Evolutionary conservation across 2,329 filamentous ascomycete species (phyloP), one percentile per base, ranked within the genome.

Genomic region (Xenosphaeropsis pyriputrescens): DNA sequence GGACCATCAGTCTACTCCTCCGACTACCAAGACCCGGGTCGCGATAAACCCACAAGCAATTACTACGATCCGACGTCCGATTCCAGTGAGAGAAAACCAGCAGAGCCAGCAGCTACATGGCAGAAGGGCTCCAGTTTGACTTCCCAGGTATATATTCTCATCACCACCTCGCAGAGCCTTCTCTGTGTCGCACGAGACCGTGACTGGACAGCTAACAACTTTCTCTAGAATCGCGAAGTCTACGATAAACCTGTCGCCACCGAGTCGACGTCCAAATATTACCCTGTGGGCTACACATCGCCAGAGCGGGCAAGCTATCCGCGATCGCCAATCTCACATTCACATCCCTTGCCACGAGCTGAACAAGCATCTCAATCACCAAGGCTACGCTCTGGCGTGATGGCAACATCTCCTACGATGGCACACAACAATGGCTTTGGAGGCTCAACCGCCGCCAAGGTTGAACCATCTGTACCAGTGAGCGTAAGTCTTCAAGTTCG

Each of bases 241-340:
- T 72, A 71, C 57, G 55, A 52, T 39, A 68, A 70, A 53, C 45
- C 63, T 32, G 50, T 57, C 45, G 45, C 54, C 35, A 48, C 57
- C 16, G 50, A 55, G 43, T 66, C 70, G 41, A 57, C 55, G 39
- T 52, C 64, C 32, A 59, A 65, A 34, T 72, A 70, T 46, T 65
- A 65, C 53, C 67, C 64, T 59, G 58, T 59, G 43, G 54, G 53
- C 47, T 67, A 68, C 52, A 61, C 61, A 37, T 71, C 70, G 34
- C 66, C 70, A 29, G 57, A 62, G 30, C 52, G 58, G 38, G 50
- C 62, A 17, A 57, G 58, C 15, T 65, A 64, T 44, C 59, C 67
- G 17, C 62, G 61, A 38, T 74, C 70, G 40, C 69, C 70, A 19
- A 48, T 64, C 44, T 57, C 67, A 13, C 68, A 68, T 43, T 59